These are phyloP conservation scores for Clavispora fructus DNA, from an alignment of 805 yeast genomes.

Conservation along the genomic window DNA sequence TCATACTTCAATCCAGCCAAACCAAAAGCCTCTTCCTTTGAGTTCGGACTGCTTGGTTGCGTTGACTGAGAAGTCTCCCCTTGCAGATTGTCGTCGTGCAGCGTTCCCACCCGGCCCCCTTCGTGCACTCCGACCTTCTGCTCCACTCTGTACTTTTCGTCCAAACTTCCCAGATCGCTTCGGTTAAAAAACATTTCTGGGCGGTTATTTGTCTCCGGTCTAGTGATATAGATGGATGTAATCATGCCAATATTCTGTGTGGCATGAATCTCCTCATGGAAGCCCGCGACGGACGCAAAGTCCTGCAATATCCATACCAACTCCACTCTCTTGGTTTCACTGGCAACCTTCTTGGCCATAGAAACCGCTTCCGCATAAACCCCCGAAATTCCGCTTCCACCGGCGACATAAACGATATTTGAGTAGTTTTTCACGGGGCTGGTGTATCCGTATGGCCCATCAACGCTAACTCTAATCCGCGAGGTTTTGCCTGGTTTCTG, in stretches of 20 bases:
- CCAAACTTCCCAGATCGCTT: neutral
- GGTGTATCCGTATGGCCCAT: slow-evolving; percentile 68
- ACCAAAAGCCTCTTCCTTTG: neutral
- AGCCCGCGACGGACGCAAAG: slow-evolving; percentile 8
- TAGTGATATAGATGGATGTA: slow-evolving; percentile 12
- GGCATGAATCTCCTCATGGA: slow-evolving; percentile 10
- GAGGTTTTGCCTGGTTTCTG: slow-evolving; percentile 25
- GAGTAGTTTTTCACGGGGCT: slow-evolving; percentile 46
- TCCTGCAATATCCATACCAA: slow-evolving; percentile 16
- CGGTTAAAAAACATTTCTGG: neutral
- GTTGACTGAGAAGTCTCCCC: neutral
- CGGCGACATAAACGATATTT: slow-evolving; percentile 57
- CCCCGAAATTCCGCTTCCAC: slow-evolving; percentile 77
- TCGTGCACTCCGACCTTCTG: neutral
- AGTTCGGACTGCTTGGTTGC: neutral
- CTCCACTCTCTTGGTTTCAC: slow-evolving; percentile 11
- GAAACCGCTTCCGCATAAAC: slow-evolving; percentile 36
- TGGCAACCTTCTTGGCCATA: slow-evolving; percentile 18
- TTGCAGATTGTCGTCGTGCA: neutral
- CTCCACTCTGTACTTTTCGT: neutral
- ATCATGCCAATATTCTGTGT: slow-evolving; percentile 7
- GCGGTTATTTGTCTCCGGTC: slow-evolving; percentile 5
- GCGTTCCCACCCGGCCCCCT: neutral
- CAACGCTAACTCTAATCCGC: slow-evolving; percentile 35
- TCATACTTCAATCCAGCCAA: slow-evolving; percentile 4